A percentile compares a stretch with the other conserved stretches of the same genome.
phyloP scores from a whole-genome alignment of 1,284 basidiomycete species.

The Cystobasidiaceae sp. region DNA sequence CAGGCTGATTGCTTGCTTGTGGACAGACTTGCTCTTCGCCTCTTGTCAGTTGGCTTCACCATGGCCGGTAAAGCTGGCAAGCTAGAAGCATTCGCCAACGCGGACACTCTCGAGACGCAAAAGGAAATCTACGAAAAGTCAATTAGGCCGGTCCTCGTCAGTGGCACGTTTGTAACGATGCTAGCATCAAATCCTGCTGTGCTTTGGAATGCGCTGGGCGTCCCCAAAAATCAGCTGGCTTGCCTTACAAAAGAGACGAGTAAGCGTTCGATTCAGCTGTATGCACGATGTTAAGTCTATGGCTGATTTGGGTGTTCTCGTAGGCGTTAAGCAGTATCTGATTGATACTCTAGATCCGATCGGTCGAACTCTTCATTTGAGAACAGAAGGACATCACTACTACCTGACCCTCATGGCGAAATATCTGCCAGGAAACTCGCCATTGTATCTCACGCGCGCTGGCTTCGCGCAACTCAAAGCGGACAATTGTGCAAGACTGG shows the following conservation, averaged over 20 bases:
- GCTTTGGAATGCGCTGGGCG: conserved; percentile 76
- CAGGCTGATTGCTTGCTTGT: neutral
- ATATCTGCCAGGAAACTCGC: conserved; percentile 51
- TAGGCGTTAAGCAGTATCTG: conserved; percentile 36
- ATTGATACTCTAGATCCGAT: conserved; percentile 62
- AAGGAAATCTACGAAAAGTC: conserved; percentile 59
- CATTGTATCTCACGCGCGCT: conserved; percentile 63
- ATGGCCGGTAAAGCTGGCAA: conserved; percentile 59
- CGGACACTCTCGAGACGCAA: conserved; percentile 59
- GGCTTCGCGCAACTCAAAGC: conserved; percentile 60
- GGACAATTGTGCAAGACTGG: conserved; percentile 53
- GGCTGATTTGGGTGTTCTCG: neutral
- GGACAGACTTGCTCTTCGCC: conserved; percentile 60
- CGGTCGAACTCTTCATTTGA: conserved; percentile 51
- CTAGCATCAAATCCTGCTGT: conserved; percentile 50
- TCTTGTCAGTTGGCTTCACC: conserved; percentile 60
- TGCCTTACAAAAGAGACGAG: conserved; percentile 20
- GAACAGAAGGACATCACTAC: conserved; percentile 62
- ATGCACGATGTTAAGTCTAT: no score
- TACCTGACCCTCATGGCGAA: conserved; percentile 49
- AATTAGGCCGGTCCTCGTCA: conserved; percentile 62
- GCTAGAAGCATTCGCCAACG: conserved; percentile 58
- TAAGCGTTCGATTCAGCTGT: neutral
- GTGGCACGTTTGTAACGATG: conserved; percentile 57
- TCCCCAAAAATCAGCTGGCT: conserved; percentile 67